phyloP scores from a whole-genome alignment of 108 stramenopile genomes.

The Schizochytrium sp. region DNA sequence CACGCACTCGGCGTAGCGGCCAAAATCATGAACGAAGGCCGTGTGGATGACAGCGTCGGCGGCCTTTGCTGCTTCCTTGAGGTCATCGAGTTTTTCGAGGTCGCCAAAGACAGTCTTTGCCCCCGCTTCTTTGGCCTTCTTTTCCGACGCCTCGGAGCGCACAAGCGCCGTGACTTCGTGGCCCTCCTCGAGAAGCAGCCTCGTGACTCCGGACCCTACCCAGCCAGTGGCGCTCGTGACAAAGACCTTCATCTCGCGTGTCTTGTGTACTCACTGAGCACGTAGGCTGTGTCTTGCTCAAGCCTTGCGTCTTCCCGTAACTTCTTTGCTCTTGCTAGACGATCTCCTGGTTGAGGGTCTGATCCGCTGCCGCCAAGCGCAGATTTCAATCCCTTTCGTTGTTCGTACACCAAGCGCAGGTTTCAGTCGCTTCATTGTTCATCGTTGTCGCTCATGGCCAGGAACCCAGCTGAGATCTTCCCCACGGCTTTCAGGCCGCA shows the following conservation, averaged over 20 bases:
- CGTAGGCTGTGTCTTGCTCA: no score
- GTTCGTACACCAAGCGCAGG: no score
- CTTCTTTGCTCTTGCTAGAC: no score
- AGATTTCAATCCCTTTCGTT: no score
- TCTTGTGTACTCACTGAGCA: no score
- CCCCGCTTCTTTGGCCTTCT: neutral
- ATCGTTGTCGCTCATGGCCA: no score
- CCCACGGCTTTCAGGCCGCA: no score
- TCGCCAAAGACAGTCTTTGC: neutral
- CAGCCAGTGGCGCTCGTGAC: neutral
- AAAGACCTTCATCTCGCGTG: neutral
- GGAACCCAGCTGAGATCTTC: no score
- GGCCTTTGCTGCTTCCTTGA: neutral
- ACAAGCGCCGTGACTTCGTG: conserved; percentile 7
- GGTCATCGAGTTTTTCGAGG: neutral
- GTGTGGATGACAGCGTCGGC: conserved; percentile 15
- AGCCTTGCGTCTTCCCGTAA: no score
- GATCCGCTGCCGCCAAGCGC: no score
- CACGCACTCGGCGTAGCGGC: neutral
- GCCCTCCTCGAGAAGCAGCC: neutral
- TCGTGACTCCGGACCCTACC: neutral
- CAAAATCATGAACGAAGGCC: neutral
- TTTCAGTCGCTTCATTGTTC: no score
- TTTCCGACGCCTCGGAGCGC: neutral
- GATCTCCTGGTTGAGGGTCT: no score